Evolutionary conservation across 768 basidiomycete genomes (phyloP).

Genomic region (Atractiella rhizophila): DNA sequence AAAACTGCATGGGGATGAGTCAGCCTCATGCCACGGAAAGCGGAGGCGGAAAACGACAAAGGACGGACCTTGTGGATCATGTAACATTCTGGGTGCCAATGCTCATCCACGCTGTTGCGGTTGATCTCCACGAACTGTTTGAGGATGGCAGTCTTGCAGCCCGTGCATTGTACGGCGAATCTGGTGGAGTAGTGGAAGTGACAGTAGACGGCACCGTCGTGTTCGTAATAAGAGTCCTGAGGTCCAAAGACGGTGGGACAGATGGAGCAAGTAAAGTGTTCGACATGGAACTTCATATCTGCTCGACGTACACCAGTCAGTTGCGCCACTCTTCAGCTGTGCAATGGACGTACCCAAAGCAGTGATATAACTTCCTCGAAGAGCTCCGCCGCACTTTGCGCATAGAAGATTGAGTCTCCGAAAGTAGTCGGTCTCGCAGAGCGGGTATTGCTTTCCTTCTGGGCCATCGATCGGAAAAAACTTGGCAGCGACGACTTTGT

Average conservation of each 20-base stretch:
- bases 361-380: conserved; percentile 94
- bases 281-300: conserved; percentile 98
- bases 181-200: conserved; percentile 98
- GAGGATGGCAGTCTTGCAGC: conserved; percentile 84
- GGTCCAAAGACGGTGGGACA: conserved; percentile 91
- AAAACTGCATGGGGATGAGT: conserved; percentile 32
- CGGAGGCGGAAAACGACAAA: background rate
- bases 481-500: conserved; percentile 84
- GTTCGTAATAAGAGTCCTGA: conserved; percentile 97
- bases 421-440: conserved; percentile 98
- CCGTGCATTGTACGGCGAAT: conserved; percentile 94
- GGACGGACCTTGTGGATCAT: conserved; percentile 84
- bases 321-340: no score
- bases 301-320: conserved; percentile 2
- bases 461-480: conserved; percentile 94
- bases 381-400: conserved; percentile 75
- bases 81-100: conserved; percentile 99
- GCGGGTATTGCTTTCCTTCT: conserved; percentile 55
- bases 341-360: conserved; percentile 56
- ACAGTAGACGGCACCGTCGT: conserved; percentile 90
- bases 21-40: background rate
- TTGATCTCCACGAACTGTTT: conserved; percentile 99
- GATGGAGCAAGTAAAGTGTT: conserved; percentile 95
- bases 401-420: conserved; percentile 85
- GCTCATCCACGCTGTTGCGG: conserved; percentile 89